Percentiles rank a stretch among this genome's conserved stretches.
phyloP scores from a whole-genome alignment of 495 filamentous ascomycete species.

The Thozetella sp. region DNA sequence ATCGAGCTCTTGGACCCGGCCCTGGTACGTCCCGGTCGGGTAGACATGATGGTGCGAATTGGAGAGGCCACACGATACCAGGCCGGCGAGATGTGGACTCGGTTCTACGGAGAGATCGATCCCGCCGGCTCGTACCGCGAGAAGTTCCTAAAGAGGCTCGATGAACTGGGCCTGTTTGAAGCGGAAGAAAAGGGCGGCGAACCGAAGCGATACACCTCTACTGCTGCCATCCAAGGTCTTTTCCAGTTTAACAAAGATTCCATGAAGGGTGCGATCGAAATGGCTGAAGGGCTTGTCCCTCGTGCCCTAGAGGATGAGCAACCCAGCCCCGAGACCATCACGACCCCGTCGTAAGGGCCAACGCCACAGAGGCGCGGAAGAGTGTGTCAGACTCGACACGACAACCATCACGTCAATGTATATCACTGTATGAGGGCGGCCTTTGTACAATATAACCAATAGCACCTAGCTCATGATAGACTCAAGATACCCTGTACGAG shows the following conservation, averaged over 20 bases:
- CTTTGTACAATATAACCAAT: no score
- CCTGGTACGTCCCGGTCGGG: constrained; percentile 85
- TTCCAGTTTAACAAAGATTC: constrained; percentile 94
- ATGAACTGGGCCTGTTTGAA: constrained; percentile 49
- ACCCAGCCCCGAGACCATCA: not conserved
- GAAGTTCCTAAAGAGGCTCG: constrained; percentile 49
- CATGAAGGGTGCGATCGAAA: constrained; percentile 82
- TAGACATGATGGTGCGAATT: constrained; percentile 90
- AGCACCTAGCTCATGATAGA: not conserved
- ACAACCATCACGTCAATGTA: no score
- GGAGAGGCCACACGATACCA: constrained; percentile 87
- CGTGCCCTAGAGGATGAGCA: constrained; percentile 46
- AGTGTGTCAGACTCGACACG: no score
- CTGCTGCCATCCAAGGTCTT: constrained; percentile 87
- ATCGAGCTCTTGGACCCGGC: constrained; percentile 87
- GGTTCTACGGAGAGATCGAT: constrained; percentile 90
- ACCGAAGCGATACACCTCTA: constrained; percentile 64
- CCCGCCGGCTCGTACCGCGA: constrained; percentile 55
- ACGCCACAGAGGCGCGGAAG: no score
- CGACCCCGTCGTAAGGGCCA: not conserved
- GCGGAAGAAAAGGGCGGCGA: constrained; percentile 37
- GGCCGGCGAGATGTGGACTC: constrained; percentile 85
- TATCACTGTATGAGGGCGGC: no score
- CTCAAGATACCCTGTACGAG: not conserved
- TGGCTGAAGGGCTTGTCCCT: constrained; percentile 70